Evolutionary conservation across 2,329 filamentous ascomycete genomes (phyloP), one percentile per base, ranked within the genome.

Genomic region (Fusarium haematococcum): DNA sequence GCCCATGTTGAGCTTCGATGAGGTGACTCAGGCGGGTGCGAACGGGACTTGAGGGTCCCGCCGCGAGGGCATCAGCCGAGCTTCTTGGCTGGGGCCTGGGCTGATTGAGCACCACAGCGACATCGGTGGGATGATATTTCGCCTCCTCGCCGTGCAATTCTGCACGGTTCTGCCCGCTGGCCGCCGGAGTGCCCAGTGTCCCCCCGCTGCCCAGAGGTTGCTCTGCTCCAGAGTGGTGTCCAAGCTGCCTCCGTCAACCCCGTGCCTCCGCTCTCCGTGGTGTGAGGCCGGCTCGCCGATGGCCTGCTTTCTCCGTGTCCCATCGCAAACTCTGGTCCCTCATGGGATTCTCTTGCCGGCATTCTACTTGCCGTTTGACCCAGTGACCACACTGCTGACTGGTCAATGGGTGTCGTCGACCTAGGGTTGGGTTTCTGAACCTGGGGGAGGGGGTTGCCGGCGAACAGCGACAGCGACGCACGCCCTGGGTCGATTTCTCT

Each of bases 11-110:
- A 73, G 64, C 57, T 56, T 76, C 70, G 62, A 79, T 75, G 70
- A 78, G 67, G 76, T 79, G 77, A 79, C 77, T 79, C 77, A 78
- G 75, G 69, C 68, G 65, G 62, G 32, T 63, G 67, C 62, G 56
- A 69, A 60, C 63, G 67, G 68, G 68, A 71, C 52, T 61, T 73
- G 75, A 78, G 77, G 75, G 69, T 70, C 75, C 77, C 76, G 77
- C 77, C 77, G 73, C 62, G 61, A 76, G 68, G 70, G 70, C 77
- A 79, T 79, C 77, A 78, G 73, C 77, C 77, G 77, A 79, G 77
- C 79, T 77, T 79, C 69, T 69, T 70, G 39, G 61, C 68, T 75
- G 68, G 71, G 69, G 75, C 70, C 77, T 79, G 77, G 73, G 73
- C 77, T 77, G 76, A 78, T 78, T 30, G 69, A 76, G 70, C 74